Percentiles rank a stretch among this genome's conserved stretches.
Evolutionary conservation across 768 basidiomycete species (phyloP).

Genomic region (Sporobolomyces phaffii): DNA sequence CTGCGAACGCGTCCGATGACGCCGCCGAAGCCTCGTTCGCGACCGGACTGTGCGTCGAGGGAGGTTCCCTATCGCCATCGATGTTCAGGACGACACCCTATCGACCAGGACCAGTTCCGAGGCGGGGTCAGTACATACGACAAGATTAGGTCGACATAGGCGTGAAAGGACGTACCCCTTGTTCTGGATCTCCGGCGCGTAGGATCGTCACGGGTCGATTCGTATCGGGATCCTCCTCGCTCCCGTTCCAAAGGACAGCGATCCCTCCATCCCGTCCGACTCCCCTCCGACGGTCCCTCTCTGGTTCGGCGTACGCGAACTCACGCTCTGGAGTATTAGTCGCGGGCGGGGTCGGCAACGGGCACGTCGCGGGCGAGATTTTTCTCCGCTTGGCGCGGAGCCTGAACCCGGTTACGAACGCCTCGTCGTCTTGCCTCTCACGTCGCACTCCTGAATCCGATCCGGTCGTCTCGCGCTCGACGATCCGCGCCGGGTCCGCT

Average conservation of each 20-base stretch:
- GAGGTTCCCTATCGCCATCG: background rate
- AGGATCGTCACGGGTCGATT: slow-evolving; percentile 15
- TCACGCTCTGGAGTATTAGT: background rate
- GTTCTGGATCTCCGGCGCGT: slow-evolving; percentile 11
- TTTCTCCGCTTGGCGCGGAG: slow-evolving; percentile 10
- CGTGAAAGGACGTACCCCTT: slow-evolving; percentile 22
- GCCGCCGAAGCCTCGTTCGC: background rate
- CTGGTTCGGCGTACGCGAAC: background rate
- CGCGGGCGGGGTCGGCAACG: background rate
- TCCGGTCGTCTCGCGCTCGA: no score
- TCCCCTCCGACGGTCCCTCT: slow-evolving; percentile 11
- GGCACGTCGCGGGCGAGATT: background rate
- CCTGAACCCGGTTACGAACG: slow-evolving; percentile 18
- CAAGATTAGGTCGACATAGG: no score
- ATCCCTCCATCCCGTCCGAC: slow-evolving; percentile 21
- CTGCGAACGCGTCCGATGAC: slow-evolving; percentile 9
- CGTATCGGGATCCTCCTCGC: slow-evolving; percentile 7
- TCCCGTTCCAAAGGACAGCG: slow-evolving; percentile 30
- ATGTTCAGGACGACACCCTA: slow-evolving; percentile 24
- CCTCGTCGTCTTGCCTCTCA: slow-evolving; percentile 1
- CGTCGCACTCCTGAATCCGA: background rate
- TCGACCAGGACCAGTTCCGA: background rate
- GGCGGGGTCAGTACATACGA: background rate
- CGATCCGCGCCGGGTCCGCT: background rate
- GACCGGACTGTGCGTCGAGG: background rate